phyloP scores from a whole-genome alignment of 306 rosid species.

The Benincasa hispida region DNA sequence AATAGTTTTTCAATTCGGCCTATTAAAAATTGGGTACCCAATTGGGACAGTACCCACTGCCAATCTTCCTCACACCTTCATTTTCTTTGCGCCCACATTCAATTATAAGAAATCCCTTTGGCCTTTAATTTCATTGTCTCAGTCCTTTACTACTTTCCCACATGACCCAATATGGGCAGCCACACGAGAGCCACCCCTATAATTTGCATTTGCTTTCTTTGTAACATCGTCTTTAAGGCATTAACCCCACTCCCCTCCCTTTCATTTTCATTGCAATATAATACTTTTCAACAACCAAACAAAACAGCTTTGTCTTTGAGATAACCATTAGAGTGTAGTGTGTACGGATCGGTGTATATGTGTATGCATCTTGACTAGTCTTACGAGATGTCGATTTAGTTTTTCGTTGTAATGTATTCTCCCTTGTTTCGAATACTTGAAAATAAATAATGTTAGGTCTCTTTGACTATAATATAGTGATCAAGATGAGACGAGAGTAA shows the following conservation, averaged over 20 bases:
- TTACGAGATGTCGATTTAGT: neutral
- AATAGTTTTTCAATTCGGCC: too few species aligned
- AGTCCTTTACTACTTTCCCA: neutral
- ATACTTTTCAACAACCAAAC: neutral
- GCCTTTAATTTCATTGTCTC: neutral
- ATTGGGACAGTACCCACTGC: neutral
- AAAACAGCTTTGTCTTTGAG: neutral
- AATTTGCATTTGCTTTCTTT: neutral
- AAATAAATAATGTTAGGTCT: too few species aligned
- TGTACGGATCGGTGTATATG: neutral
- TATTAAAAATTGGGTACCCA: too few species aligned
- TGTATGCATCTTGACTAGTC: neutral
- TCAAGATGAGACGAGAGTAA: too few species aligned
- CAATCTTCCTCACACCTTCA: neutral
- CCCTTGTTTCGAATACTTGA: too few species aligned
- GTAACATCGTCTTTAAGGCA: neutral
- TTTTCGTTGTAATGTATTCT: neutral
- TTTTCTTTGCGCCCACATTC: neutral
- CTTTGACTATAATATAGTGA: too few species aligned
- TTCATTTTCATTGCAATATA: neutral
- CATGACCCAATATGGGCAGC: slow-evolving; percentile 3
- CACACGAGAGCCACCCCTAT: neutral
- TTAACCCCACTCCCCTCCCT: neutral
- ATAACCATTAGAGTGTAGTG: neutral
- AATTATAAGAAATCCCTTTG: neutral